phyloP scores from a whole-genome alignment of 768 basidiomycete species.

The Leucogyrophana mollusca region DNA sequence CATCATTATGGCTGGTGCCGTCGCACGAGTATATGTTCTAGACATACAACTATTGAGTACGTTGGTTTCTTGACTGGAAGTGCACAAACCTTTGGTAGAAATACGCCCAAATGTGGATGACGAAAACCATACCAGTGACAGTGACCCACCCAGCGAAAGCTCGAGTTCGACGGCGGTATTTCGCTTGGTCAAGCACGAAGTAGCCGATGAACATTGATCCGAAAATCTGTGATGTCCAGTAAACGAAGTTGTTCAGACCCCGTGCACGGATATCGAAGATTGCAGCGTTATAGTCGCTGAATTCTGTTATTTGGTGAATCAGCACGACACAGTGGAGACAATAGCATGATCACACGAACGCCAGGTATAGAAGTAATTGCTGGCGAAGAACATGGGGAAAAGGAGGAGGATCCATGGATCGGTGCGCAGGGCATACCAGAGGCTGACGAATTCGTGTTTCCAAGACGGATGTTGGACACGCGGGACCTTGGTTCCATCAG shows the following conservation, averaged over 20 bases:
- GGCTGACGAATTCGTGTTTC: conserved; percentile 68
- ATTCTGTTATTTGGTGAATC: conserved; percentile 45
- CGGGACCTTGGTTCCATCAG: conserved; percentile 68
- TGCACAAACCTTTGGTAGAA: conserved; percentile 67
- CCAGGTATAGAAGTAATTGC: conserved; percentile 87
- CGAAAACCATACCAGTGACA: conserved; percentile 64
- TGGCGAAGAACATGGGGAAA: conserved; percentile 84
- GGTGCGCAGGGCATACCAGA: conserved; percentile 63
- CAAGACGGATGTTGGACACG: conserved; percentile 67
- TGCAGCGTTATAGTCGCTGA: conserved; percentile 77
- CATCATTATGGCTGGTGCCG: conserved; percentile 41
- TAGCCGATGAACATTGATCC: conserved; percentile 74
- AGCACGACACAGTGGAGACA: not conserved
- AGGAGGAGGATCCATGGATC: conserved; percentile 75
- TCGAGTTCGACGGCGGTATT: conserved; percentile 59
- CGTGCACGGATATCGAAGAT: conserved; percentile 80
- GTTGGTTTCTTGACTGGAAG: not conserved
- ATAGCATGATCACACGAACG: conserved; percentile 42
- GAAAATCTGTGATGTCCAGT: conserved; percentile 77
- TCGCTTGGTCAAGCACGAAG: conserved; percentile 56
- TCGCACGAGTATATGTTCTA: conserved; percentile 61
- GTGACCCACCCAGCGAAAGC: conserved; percentile 70
- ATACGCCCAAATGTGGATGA: conserved; percentile 76
- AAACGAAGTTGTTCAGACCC: conserved; percentile 76
- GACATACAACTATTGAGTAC: not conserved